Evolutionary conservation across 495 filamentous ascomycete species (phyloP).

Genomic region (Penicillium taxi): DNA sequence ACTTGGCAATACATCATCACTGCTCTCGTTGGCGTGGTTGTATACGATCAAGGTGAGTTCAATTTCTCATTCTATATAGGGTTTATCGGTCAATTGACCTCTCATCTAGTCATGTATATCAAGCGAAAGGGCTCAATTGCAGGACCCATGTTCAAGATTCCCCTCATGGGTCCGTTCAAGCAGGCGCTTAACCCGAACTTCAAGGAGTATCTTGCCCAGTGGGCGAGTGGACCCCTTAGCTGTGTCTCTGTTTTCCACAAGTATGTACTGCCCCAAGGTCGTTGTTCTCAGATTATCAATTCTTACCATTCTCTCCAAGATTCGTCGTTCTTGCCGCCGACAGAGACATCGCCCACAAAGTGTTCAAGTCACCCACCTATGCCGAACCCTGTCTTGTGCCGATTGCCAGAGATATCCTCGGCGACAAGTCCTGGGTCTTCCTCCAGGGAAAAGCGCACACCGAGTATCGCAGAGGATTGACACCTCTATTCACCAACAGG

Average conservation of each 20-base stretch:
- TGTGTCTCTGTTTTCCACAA: conserved; percentile 97
- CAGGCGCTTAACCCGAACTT: conserved; percentile 82
- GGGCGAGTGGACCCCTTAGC: conserved; percentile 75
- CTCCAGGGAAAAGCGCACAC: conserved; percentile 82
- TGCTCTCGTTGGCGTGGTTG: conserved; percentile 15
- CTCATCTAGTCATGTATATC: conserved; percentile 67
- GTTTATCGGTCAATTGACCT: not conserved
- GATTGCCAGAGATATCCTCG: conserved; percentile 79
- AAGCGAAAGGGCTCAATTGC: conserved; percentile 73
- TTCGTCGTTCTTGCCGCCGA: conserved; percentile 93
- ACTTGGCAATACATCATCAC: conserved; percentile 26
- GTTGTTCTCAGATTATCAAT: not conserved
- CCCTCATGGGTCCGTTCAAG: conserved; percentile 87
- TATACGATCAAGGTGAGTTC: conserved; percentile 30
- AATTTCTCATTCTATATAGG: not conserved
- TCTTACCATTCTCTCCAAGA: conserved; percentile 33
- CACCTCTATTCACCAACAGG: conserved; percentile 80
- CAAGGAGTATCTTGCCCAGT: conserved; percentile 73
- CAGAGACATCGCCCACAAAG: conserved; percentile 83
- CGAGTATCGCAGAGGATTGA: conserved; percentile 86
- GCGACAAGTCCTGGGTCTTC: conserved; percentile 86
- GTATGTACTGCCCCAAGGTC: conserved; percentile 39
- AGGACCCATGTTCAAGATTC: conserved; percentile 71
- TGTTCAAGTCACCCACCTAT: conserved; percentile 83
- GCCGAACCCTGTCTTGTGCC: conserved; percentile 92